These are phyloP conservation scores for Lepiota venenata DNA, from an alignment of 768 basidiomycete genomes.

Conservation along the genomic window DNA sequence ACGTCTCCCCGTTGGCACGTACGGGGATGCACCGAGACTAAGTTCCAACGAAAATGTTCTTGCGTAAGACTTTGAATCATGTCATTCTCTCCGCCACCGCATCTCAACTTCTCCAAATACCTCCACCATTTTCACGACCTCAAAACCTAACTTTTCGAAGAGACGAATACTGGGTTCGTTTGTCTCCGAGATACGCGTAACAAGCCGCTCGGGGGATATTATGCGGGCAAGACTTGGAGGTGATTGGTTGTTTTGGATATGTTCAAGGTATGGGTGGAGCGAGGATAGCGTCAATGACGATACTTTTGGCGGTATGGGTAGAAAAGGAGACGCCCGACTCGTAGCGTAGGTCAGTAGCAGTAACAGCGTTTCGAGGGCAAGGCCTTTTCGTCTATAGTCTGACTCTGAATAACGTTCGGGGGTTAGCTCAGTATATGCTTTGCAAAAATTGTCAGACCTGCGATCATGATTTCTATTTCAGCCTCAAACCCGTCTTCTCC, in stretches of 20 bases:
- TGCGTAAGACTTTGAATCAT: too few species aligned
- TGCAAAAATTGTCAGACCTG: constrained; percentile 40
- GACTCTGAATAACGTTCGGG: constrained; percentile 40
- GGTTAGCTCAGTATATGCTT: neutral
- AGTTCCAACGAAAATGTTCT: too few species aligned
- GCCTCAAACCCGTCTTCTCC: constrained; percentile 53
- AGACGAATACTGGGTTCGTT: constrained; percentile 70
- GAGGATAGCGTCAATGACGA: neutral
- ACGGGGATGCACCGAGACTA: too few species aligned
- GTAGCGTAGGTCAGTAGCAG: constrained; percentile 71
- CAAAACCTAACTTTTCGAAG: constrained; percentile 78
- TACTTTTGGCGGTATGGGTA: constrained; percentile 12
- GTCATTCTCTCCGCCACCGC: constrained; percentile 34
- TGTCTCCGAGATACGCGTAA: constrained; percentile 66
- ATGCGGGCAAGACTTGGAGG: constrained; percentile 23
- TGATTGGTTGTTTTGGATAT: constrained; percentile 5
- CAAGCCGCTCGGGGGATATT: constrained; percentile 43
- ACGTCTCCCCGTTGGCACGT: too few species aligned
- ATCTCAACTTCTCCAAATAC: constrained; percentile 87
- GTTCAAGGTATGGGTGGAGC: constrained; percentile 4
- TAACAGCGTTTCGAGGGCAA: constrained; percentile 58
- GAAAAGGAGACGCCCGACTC: constrained; percentile 28
- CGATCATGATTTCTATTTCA: constrained; percentile 93
- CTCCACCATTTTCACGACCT: constrained; percentile 58
- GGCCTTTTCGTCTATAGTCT: constrained; percentile 64